phyloP scores from a whole-genome alignment of 441 rosid species.

The Populus trichocarpa region DNA sequence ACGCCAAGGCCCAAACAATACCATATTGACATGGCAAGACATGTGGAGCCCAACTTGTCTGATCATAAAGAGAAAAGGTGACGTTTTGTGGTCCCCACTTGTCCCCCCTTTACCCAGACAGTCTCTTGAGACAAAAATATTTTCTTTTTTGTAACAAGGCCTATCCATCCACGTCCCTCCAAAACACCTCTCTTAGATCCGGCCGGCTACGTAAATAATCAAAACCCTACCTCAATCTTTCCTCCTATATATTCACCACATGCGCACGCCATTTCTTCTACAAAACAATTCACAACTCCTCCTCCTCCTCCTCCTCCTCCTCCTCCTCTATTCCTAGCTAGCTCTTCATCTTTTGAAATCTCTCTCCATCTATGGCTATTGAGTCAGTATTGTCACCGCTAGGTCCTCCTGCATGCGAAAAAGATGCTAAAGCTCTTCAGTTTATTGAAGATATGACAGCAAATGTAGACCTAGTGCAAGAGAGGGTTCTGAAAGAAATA shows the following conservation, averaged over 20 bases:
- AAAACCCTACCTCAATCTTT: neutral
- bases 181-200: neutral
- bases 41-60: slow-evolving; percentile 41
- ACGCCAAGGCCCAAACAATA: slow-evolving; percentile 23
- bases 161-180: neutral
- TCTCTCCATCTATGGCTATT: slow-evolving; percentile 47
- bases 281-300: neutral
- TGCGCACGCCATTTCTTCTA: neutral
- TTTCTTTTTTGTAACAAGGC: neutral
- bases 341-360: neutral
- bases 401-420: slow-evolving; percentile 74
- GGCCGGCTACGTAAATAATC: slow-evolving; percentile 1
- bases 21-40: slow-evolving; percentile 52
- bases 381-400: slow-evolving; percentile 58
- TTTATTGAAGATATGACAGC: slow-evolving; percentile 78
- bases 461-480: slow-evolving; percentile 63
- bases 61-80: slow-evolving; percentile 11
- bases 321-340: neutral
- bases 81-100: slow-evolving; percentile 44
- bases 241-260: slow-evolving; percentile 6
- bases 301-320: neutral
- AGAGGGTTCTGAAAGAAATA: slow-evolving; percentile 56
- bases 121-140: neutral
- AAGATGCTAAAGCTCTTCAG: slow-evolving; percentile 67
- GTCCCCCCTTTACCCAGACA: slow-evolving; percentile 27